These are phyloP conservation scores for Pleomassaria siparia DNA, from an alignment of 2,329 filamentous ascomycete species.

Conservation along the genomic window DNA sequence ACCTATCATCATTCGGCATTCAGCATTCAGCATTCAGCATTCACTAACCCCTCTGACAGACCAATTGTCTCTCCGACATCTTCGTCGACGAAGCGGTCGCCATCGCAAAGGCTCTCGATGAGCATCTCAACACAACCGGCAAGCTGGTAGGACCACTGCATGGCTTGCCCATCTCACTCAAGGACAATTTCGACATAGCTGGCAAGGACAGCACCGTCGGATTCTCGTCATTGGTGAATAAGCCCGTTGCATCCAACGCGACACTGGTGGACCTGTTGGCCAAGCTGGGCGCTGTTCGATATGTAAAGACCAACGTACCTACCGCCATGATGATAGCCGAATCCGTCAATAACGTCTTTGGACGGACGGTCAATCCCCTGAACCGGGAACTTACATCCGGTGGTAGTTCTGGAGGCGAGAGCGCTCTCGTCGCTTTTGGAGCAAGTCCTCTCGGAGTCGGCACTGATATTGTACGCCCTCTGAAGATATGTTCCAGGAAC, in stretches of 20 bases:
- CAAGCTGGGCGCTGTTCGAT: conserved; percentile 65
- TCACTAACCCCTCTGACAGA: conserved; percentile 39
- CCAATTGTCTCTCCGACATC: conserved; percentile 62
- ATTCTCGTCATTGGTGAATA: conserved; percentile 62
- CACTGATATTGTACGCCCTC: conserved; percentile 58
- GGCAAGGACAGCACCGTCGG: conserved; percentile 65
- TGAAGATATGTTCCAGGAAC: not conserved
- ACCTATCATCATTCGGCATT: too few relatives aligned
- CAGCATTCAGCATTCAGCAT: not conserved
- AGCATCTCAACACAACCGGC: conserved; percentile 50
- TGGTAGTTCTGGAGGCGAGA: conserved; percentile 68
- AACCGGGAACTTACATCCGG: conserved; percentile 63
- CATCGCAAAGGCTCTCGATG: conserved; percentile 56
- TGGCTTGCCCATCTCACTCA: conserved; percentile 66
- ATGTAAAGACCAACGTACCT: conserved; percentile 71
- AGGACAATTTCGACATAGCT: conserved; percentile 68
- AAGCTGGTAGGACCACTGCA: conserved; percentile 64
- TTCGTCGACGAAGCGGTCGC: conserved; percentile 57
- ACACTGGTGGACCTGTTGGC: conserved; percentile 61
- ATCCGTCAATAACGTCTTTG: conserved; percentile 66
- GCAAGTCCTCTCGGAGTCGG: conserved; percentile 65
- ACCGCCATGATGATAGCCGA: conserved; percentile 72
- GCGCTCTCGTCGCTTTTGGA: conserved; percentile 60
- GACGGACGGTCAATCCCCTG: conserved; percentile 62
- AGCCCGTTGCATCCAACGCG: conserved; percentile 59